These are phyloP conservation scores for Striga asiatica DNA, from an alignment of 257 asterid genomes.

Conservation along the genomic window DNA sequence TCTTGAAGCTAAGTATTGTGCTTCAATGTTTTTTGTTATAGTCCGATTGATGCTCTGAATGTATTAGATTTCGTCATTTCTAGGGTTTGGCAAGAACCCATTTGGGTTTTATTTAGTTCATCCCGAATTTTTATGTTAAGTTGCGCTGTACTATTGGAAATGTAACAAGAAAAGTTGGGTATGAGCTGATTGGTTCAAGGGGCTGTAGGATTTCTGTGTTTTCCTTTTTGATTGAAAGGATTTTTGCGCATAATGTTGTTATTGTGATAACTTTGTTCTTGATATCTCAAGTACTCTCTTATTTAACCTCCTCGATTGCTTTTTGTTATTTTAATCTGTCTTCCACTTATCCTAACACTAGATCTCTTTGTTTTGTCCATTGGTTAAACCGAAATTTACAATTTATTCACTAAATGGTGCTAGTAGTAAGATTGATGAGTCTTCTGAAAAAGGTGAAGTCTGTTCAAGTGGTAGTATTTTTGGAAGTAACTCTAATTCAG, in stretches of 20 bases:
- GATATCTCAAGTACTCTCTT: not conserved
- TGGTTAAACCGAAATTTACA: not conserved
- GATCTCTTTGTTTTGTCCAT: not conserved
- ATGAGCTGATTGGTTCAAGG: not conserved
- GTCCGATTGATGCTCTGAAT: not conserved
- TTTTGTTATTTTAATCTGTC: not conserved
- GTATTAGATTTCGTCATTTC: conserved; percentile 1
- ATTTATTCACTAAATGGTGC: conserved; percentile 4
- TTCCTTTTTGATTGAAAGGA: not conserved
- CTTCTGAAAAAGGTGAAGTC: not conserved
- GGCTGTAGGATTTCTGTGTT: not conserved
- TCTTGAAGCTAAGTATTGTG: not conserved
- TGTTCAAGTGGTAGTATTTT: not conserved
- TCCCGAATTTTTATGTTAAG: no score
- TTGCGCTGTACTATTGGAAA: no score
- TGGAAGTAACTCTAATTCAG: conserved; percentile 1
- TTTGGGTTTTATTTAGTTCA: conserved; percentile 1
- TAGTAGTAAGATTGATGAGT: not conserved
- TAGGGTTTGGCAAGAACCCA: conserved; percentile 19
- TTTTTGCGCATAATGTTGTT: not conserved
- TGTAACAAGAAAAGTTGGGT: not conserved
- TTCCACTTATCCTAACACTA: not conserved
- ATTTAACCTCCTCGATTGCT: not conserved
- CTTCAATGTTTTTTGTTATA: not conserved
- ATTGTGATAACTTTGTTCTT: not conserved